A percentile compares a stretch with the other conserved stretches of the same genome.
These are phyloP conservation scores for Apiotrichum mycotoxinovorans DNA, from an alignment of 1,284 basidiomycete species.

Conservation along the genomic window DNA sequence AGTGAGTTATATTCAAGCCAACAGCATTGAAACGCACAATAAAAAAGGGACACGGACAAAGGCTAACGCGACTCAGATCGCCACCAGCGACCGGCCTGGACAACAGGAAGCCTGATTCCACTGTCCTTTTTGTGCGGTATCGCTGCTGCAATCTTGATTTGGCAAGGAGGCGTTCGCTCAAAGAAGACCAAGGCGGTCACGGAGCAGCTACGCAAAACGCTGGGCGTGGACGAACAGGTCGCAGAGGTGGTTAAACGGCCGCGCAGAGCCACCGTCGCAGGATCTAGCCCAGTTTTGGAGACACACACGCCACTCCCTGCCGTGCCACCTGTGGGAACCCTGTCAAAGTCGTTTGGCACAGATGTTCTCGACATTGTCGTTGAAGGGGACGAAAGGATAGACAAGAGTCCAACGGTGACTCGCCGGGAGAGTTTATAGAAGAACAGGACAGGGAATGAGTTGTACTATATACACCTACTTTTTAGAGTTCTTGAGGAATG, in stretches of 20 bases:
- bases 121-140: conserved; percentile 76
- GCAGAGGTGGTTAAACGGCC: conserved; percentile 3
- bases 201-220: conserved; percentile 64
- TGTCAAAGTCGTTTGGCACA: too few relatives aligned
- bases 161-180: conserved; percentile 68
- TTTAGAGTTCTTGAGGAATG: too few relatives aligned
- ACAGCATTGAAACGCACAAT: too few relatives aligned
- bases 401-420: too few relatives aligned
- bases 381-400: too few relatives aligned
- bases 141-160: conserved; percentile 71
- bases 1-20: conserved; percentile 38
- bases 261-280: conserved; percentile 13
- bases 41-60: not conserved
- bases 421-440: too few relatives aligned
- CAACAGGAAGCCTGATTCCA: conserved; percentile 67
- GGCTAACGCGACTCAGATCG: conserved; percentile 28
- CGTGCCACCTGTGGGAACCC: too few relatives aligned
- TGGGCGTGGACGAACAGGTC: conserved; percentile 51
- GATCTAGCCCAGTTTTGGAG: not conserved
- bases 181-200: conserved; percentile 72
- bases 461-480: too few relatives aligned
- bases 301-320: not conserved
- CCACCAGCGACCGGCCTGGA: conserved; percentile 52
- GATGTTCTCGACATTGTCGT: too few relatives aligned
- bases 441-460: too few relatives aligned